Percentiles rank a stretch among this genome's conserved stretches.
These are phyloP conservation scores for Porphyridium purpureum DNA, from an alignment of 23 red algal genomes.

Conservation along the genomic window DNA sequence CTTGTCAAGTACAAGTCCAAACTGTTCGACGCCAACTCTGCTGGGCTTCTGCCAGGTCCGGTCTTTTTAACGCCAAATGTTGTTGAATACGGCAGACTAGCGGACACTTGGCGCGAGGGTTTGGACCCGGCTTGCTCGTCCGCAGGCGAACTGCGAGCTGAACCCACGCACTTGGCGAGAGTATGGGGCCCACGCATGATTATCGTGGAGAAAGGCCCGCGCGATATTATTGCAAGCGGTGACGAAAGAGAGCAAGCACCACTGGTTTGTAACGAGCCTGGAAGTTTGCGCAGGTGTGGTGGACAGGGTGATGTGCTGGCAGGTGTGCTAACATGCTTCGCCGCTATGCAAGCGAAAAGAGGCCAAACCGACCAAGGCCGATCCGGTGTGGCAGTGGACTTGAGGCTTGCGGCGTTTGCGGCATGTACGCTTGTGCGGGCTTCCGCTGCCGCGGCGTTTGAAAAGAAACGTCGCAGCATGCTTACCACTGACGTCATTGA, in stretches of 20 bases:
- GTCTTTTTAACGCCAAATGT: slow-evolving; percentile 65
- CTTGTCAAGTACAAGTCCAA: slow-evolving; percentile 4
- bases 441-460: slow-evolving; percentile 15
- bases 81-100: slow-evolving; percentile 36
- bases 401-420: not conserved
- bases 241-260: not conserved
- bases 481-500: slow-evolving; percentile 20
- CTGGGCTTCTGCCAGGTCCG: not conserved
- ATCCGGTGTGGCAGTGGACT: not conserved
- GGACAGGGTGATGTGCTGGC: slow-evolving; percentile 77
- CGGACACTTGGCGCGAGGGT: not conserved
- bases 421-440: not conserved
- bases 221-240: slow-evolving; percentile 9
- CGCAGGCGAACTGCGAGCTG: not conserved
- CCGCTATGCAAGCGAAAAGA: not conserved
- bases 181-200: slow-evolving; percentile 11
- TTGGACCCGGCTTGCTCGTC: not conserved
- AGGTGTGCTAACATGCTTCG: slow-evolving; percentile 36
- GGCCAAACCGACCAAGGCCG: not conserved
- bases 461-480: slow-evolving; percentile 13
- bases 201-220: slow-evolving; percentile 42
- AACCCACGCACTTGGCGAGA: slow-evolving; percentile 3
- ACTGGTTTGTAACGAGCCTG: not conserved
- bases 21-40: not conserved
- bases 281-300: slow-evolving; percentile 29